Conservation (phyloP, 306 rosid genomes). For the Quercus robur region DNA sequence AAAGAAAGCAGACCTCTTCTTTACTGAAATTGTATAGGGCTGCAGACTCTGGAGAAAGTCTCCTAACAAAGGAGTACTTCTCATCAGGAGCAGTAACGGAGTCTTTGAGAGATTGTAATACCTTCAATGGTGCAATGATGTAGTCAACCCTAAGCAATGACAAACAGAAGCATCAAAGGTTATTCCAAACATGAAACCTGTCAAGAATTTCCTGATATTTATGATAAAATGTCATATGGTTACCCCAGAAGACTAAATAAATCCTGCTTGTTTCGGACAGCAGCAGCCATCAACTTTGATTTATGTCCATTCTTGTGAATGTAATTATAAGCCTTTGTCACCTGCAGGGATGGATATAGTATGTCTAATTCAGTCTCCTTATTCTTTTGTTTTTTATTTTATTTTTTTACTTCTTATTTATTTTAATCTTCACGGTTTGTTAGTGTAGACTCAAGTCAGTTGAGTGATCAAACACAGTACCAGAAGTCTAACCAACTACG, state of each 20-base stretch:
- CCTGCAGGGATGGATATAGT: slow-evolving; percentile 44
- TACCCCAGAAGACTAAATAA: slow-evolving; percentile 94
- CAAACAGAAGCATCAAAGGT: slow-evolving; percentile 1
- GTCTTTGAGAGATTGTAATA: slow-evolving; percentile 93
- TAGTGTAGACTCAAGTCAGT: background rate
- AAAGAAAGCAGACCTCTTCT: slow-evolving; percentile 62
- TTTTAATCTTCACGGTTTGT: background rate
- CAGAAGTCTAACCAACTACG: slow-evolving; percentile 18
- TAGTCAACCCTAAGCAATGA: slow-evolving; percentile 75
- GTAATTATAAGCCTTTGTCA: slow-evolving; percentile 84
- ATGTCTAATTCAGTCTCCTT: slow-evolving; percentile 10
- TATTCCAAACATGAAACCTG: slow-evolving; percentile 15
- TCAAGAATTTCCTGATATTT: slow-evolving; percentile 13
- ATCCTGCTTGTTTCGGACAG: slow-evolving; percentile 96
- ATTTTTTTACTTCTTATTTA: too few species aligned
- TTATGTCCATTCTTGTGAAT: slow-evolving; percentile 88
- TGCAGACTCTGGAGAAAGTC: slow-evolving; percentile 82
- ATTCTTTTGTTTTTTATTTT: too few species aligned
- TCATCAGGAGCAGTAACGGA: slow-evolving; percentile 69
- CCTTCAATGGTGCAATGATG: slow-evolving; percentile 88
- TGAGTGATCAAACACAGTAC: slow-evolving; percentile 6
- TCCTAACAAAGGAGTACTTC: slow-evolving; percentile 78
- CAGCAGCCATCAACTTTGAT: slow-evolving; percentile 99
- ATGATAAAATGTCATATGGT: slow-evolving; percentile 18
- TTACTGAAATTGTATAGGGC: slow-evolving; percentile 57